Conservation (phyloP, 495 filamentous ascomycete species). For the Xylona heveae region DNA sequence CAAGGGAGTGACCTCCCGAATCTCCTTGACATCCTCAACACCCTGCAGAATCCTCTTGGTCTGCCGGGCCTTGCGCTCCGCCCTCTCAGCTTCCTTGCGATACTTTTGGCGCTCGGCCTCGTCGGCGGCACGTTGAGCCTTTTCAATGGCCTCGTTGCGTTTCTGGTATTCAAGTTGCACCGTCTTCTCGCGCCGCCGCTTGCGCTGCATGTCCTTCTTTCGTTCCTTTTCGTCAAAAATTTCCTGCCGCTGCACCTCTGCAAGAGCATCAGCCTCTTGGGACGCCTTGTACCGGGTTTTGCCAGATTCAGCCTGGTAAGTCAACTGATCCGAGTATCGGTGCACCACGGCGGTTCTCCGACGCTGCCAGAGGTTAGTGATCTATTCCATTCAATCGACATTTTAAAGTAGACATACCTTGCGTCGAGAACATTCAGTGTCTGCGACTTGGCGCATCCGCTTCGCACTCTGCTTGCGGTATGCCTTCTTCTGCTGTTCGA, state of each 20-base stretch:
- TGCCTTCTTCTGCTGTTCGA: slow-evolving; percentile 30
- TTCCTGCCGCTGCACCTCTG: slow-evolving; percentile 75
- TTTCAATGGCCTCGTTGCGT: slow-evolving; percentile 56
- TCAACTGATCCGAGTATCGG: slow-evolving; percentile 28
- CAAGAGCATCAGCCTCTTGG: slow-evolving; percentile 47
- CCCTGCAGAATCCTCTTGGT: slow-evolving; percentile 57
- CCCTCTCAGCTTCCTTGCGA: slow-evolving; percentile 59
- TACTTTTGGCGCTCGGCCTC: slow-evolving; percentile 57
- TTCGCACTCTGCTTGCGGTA: slow-evolving; percentile 34
- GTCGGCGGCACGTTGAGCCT: slow-evolving; percentile 52
- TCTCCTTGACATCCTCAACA: slow-evolving; percentile 27
- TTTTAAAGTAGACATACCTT: slow-evolving; percentile 28
- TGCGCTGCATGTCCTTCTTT: slow-evolving; percentile 98
- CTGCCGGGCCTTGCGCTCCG: slow-evolving; percentile 70
- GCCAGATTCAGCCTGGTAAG: slow-evolving; percentile 28
- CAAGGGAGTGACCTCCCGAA: slow-evolving; percentile 49
- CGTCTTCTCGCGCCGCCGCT: slow-evolving; percentile 89
- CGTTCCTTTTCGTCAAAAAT: slow-evolving; percentile 91
- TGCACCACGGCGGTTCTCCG: slow-evolving; percentile 28
- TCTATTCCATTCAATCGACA: no score
- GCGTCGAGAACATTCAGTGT: slow-evolving; percentile 31
- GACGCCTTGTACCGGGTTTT: slow-evolving; percentile 29
- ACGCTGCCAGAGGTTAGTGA: slow-evolving; percentile 23
- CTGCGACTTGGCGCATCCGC: slow-evolving; percentile 36
- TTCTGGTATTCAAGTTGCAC: slow-evolving; percentile 71